Evolutionary conservation across 1,284 basidiomycete species (phyloP).

Genomic region (Cryptococcus deneoformans): DNA sequence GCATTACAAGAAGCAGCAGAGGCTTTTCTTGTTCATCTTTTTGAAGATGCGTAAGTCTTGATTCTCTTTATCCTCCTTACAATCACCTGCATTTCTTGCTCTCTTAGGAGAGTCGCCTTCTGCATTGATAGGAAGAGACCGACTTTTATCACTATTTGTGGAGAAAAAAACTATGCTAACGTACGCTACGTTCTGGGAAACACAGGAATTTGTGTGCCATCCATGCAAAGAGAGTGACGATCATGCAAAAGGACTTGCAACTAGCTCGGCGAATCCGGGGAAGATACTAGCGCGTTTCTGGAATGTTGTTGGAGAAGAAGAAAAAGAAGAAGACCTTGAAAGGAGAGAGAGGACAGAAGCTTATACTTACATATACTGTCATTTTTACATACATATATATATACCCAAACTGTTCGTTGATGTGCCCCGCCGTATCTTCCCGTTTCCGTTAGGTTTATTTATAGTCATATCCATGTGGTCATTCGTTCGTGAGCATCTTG

Average conservation of each 20-base stretch:
- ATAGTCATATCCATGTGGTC: no score
- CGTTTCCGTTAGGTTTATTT: no score
- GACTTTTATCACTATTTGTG: not conserved
- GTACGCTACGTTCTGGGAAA: not conserved
- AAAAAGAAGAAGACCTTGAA: not conserved
- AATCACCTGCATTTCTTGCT: not conserved
- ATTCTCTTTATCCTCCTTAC: not conserved
- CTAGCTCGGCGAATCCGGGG: conserved; percentile 93
- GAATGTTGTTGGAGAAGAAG: conserved; percentile 51
- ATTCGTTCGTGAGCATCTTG: no score
- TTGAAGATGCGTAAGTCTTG: conserved; percentile 85
- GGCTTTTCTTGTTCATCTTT: conserved; percentile 88
- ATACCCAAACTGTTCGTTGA: not conserved
- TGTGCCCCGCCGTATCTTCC: no score
- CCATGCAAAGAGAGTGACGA: conserved; percentile 97
- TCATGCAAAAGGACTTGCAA: conserved; percentile 97
- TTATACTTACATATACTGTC: not conserved
- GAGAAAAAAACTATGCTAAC: not conserved
- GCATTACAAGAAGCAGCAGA: conserved; percentile 94
- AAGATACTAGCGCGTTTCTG: conserved; percentile 51
- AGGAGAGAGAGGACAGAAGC: no score
- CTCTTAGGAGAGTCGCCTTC: not conserved
- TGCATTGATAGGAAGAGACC: not conserved
- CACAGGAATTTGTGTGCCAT: conserved; percentile 88
- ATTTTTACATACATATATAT: not conserved